Percentiles rank a stretch among this genome's conserved stretches.
Conservation (phyloP, 208 protist genomes). For the Leishmania mexicana region DNA sequence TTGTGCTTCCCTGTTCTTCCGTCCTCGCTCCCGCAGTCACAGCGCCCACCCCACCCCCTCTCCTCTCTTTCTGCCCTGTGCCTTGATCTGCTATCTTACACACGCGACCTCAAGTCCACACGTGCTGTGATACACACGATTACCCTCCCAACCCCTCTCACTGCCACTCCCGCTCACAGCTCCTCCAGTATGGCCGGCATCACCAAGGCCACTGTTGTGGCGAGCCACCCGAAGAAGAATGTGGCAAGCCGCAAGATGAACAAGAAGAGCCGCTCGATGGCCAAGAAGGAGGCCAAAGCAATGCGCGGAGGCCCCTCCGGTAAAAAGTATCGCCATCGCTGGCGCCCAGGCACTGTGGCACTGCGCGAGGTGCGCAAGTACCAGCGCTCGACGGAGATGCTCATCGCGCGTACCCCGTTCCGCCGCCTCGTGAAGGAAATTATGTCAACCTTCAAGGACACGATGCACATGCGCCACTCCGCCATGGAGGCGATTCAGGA, state of each 20-base stretch:
- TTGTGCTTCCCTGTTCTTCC: background rate
- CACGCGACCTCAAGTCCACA: background rate
- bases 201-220: constrained; percentile 53
- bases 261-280: constrained; percentile 65
- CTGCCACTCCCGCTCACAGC: background rate
- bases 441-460: constrained; percentile 94
- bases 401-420: constrained; percentile 99
- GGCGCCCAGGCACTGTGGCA: constrained; percentile 98
- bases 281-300: constrained; percentile 63
- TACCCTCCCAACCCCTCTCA: background rate
- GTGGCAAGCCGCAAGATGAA: constrained; percentile 76
- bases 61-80: background rate
- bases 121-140: background rate
- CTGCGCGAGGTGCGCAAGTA: constrained; percentile 99
- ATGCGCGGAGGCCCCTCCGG: constrained; percentile 37
- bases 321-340: constrained; percentile 97
- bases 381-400: constrained; percentile 98
- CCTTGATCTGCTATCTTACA: background rate
- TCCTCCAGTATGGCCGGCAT: constrained; percentile 44
- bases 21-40: background rate
- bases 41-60: background rate
- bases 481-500: constrained; percentile 96
- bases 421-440: constrained; percentile 99
- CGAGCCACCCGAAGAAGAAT: constrained; percentile 79
- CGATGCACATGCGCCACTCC: constrained; percentile 68